Percentiles rank a stretch among this genome's conserved stretches.
Conservation (phyloP, 306 rosid genomes). For the Arachis hypogaea region DNA sequence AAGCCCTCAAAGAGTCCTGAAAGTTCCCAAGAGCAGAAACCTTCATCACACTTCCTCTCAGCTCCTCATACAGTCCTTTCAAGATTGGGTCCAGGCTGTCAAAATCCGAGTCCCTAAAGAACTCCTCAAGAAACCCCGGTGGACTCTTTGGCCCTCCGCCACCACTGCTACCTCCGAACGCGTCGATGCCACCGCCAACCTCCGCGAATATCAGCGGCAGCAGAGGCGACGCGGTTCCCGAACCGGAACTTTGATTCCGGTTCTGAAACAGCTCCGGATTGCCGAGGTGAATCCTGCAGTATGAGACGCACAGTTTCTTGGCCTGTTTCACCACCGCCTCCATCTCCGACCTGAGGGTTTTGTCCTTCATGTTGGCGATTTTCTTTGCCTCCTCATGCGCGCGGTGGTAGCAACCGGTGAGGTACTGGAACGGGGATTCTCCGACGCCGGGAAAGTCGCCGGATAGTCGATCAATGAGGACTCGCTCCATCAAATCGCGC, state of each 20-base stretch:
- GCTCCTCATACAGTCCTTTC: constrained; percentile 82
- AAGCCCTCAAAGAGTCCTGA: constrained; percentile 79
- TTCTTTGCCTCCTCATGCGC: constrained; percentile 81
- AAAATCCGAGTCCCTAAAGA: constrained; percentile 76
- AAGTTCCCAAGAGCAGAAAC: constrained; percentile 95
- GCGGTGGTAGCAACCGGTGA: constrained; percentile 74
- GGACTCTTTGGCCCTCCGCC: constrained; percentile 63
- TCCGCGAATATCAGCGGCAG: constrained; percentile 72
- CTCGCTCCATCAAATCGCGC: constrained; percentile 72
- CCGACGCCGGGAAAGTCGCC: constrained; percentile 42
- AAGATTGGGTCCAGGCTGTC: constrained; percentile 77
- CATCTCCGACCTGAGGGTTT: constrained; percentile 59
- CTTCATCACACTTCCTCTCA: constrained; percentile 81
- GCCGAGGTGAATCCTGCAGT: constrained; percentile 80
- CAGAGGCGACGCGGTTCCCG: constrained; percentile 52
- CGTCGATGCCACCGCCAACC: constrained; percentile 56
- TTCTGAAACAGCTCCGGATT: constrained; percentile 70
- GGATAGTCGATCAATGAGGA: constrained; percentile 81
- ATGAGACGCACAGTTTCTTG: constrained; percentile 73
- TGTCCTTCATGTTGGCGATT: constrained; percentile 75
- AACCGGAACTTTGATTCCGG: constrained; percentile 17
- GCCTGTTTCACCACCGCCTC: constrained; percentile 67
- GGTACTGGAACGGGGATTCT: constrained; percentile 71
- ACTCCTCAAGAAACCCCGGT: constrained; percentile 91
- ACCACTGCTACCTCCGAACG: constrained; percentile 52